Percentiles rank a stretch among this genome's conserved stretches.
phyloP scores from a whole-genome alignment of 352 stramenopile species.

The Aphanomyces invadans region DNA sequence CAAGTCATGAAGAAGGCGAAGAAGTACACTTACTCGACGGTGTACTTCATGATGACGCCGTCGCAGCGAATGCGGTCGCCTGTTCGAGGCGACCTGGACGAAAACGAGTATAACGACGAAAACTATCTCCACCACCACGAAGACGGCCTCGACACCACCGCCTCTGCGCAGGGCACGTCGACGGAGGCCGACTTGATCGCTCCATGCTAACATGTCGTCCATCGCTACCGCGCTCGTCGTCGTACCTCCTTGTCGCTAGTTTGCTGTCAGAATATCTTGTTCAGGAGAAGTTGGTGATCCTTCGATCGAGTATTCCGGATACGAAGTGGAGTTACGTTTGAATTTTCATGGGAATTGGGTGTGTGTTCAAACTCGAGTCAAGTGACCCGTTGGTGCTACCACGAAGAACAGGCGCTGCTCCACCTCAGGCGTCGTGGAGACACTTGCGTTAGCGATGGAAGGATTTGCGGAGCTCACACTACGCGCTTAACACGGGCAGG shows the following conservation, averaged over 20 bases:
- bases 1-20: neutral
- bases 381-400: too few relatives aligned
- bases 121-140: neutral
- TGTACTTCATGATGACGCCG: neutral
- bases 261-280: neutral
- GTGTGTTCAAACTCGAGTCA: neutral
- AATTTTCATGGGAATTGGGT: neutral
- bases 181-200: too few relatives aligned
- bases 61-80: neutral
- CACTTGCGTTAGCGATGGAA: too few relatives aligned
- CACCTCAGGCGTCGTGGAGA: too few relatives aligned
- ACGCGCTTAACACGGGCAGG: neutral
- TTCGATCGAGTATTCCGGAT: neutral
- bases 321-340: neutral
- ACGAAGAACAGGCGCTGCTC: too few relatives aligned
- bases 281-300: neutral
- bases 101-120: neutral
- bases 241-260: neutral
- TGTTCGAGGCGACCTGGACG: neutral
- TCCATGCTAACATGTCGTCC: too few relatives aligned
- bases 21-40: slow-evolving; percentile 1
- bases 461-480: too few relatives aligned
- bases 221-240: neutral
- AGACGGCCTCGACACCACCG: neutral
- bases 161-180: neutral